These are phyloP conservation scores for Diaporthe sp. DNA, from an alignment of 2,329 filamentous ascomycete genomes.

Conservation along the genomic window DNA sequence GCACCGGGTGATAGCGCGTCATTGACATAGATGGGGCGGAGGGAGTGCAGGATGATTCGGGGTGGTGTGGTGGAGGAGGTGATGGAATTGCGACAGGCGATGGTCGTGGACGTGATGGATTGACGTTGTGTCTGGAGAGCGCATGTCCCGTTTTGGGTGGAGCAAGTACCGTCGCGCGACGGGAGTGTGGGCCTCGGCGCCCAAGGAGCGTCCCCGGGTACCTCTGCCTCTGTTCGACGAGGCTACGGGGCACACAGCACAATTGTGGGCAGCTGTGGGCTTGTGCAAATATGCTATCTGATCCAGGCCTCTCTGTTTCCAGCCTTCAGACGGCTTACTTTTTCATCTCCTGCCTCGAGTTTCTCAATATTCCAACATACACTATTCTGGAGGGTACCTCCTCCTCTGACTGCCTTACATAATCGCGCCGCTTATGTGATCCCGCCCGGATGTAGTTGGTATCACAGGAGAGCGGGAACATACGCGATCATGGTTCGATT, in stretches of 20 bases:
- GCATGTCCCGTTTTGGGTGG: constrained; percentile 35
- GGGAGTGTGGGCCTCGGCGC: constrained; percentile 27
- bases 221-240: constrained; percentile 26
- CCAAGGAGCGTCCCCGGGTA: constrained; percentile 27
- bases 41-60: constrained; percentile 54
- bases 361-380: neutral
- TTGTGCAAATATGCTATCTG: neutral
- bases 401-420: neutral
- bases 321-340: neutral
- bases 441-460: neutral
- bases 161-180: constrained; percentile 36
- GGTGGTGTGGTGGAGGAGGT: constrained; percentile 54
- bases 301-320: too few relatives aligned
- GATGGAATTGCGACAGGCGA: constrained; percentile 64
- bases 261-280: constrained; percentile 1
- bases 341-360: neutral
- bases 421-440: constrained; percentile 22
- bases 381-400: neutral
- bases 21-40: constrained; percentile 64
- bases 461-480: neutral
- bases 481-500: neutral
- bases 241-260: constrained; percentile 8
- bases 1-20: constrained; percentile 63
- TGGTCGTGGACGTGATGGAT: constrained; percentile 64
- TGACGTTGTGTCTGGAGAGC: constrained; percentile 66